Evolutionary conservation across 768 basidiomycete genomes (phyloP).

Genomic region (Tylopilus subfusipes): DNA sequence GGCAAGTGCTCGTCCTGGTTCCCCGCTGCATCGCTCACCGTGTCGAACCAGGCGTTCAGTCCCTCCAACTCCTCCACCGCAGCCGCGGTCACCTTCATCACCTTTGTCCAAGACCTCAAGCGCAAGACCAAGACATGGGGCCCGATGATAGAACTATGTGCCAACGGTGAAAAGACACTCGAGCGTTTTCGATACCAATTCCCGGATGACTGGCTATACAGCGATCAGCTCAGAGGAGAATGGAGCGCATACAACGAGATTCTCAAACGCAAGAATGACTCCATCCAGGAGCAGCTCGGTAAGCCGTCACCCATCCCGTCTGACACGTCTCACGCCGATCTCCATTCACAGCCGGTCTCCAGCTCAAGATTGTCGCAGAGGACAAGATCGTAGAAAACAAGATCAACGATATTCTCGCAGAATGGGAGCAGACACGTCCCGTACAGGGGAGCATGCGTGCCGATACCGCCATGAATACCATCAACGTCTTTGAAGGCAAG

Average conservation of each 20-base stretch:
- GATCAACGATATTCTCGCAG: constrained; percentile 82
- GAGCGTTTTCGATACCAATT: constrained; percentile 98
- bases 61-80: constrained; percentile 91
- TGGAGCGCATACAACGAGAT: constrained; percentile 99
- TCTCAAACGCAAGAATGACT: constrained; percentile 94
- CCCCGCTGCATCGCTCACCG: constrained; percentile 6
- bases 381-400: constrained; percentile 98
- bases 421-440: constrained; percentile 96
- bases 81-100: constrained; percentile 97
- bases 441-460: constrained; percentile 96
- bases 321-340: constrained; percentile 3
- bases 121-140: constrained; percentile 96
- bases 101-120: constrained; percentile 98
- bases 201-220: constrained; percentile 96
- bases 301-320: constrained; percentile 24
- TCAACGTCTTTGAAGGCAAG: constrained; percentile 93
- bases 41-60: constrained; percentile 52
- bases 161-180: constrained; percentile 93
- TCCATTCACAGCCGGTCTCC: constrained; percentile 72
- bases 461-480: constrained; percentile 93
- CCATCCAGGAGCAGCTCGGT: constrained; percentile 98
- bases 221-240: constrained; percentile 94
- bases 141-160: constrained; percentile 93
- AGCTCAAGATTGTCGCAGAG: constrained; percentile 98
- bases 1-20: constrained; percentile 14